Base-by-base conservation (phyloP, 2,329 filamentous ascomycete species). In the Alternaria panax region DNA sequence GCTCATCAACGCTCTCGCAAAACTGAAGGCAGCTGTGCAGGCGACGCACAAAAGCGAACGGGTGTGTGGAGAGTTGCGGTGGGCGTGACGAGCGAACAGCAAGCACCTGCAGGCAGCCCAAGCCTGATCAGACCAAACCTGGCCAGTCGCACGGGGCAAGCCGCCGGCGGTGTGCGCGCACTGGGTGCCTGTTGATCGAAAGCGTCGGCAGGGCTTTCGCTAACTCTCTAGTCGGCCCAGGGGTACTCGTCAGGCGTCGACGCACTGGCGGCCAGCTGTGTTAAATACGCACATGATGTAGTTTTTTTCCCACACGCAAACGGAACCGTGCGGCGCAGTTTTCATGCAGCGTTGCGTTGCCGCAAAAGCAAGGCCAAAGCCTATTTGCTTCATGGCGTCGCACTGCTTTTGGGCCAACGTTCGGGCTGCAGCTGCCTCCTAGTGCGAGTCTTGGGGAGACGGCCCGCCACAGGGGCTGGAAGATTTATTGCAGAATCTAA, bases 1-100 rank as follows among this genome's bases (percentile, higher is more conserved):
- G 67, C 62, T 67, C 68, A 62, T 68, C 20, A 38, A 58, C 30
- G 53, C 57, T 56, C 34, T 60, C 46, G 67, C 66, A 65, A 64
- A 56, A 57, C 69, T 74, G 63, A 69, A 68, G 45, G 69, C 73
- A 72, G 71, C 57, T 65, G 67, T 75, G 74, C 74, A 75, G 73
- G 62, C 51, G 64, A 59, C 57, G 67, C 71, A 66, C 65, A 60
- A 63, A 51, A 59, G 54, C 57, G 56, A 59, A 53, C 59, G 48
- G 63, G 53, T 64, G 65, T 61, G 60, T 73, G 70, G 68, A 69
- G 65, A 59, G 64, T 50, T 65, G 67, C 59, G 67, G 70, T 70
- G 72, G 63, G 64, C 60, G 64, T 68, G 68, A 67, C 61, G 68
- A 67, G 63, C 60, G 66, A 68, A 70, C 69, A 74, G 64, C 68